These are phyloP conservation scores for Trichoderma sp. DNA, from an alignment of 2,329 filamentous ascomycete genomes.

Conservation along the genomic window DNA sequence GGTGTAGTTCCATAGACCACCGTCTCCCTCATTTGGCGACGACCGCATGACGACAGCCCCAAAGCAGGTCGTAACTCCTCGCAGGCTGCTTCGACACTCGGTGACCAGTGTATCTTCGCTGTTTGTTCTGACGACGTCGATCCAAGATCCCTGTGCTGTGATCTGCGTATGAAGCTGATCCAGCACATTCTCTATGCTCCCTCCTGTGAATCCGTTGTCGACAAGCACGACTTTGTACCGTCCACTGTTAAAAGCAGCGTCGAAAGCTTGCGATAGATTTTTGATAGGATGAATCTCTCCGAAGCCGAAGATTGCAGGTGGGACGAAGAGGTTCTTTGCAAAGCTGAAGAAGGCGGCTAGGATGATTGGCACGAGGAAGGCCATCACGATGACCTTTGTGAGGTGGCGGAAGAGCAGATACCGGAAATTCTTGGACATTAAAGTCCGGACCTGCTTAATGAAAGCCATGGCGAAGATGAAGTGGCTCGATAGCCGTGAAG, in stretches of 20 bases:
- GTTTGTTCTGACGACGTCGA: constrained; percentile 55
- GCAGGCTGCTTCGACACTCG: constrained; percentile 63
- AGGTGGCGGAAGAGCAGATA: constrained; percentile 58
- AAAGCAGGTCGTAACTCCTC: constrained; percentile 71
- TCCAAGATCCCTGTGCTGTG: constrained; percentile 52
- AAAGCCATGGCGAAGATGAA: constrained; percentile 47
- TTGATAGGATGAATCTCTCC: constrained; percentile 62
- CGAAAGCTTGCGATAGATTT: constrained; percentile 64
- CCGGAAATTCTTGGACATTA: constrained; percentile 63
- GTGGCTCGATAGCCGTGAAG: not conserved
- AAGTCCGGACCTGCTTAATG: constrained; percentile 59
- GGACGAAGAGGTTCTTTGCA: constrained; percentile 80
- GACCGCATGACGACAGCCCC: constrained; percentile 73
- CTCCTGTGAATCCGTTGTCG: constrained; percentile 69
- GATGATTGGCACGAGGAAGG: constrained; percentile 60
- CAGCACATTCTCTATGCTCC: constrained; percentile 73
- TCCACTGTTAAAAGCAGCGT: constrained; percentile 53
- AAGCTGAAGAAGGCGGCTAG: constrained; percentile 65
- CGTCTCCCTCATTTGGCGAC: constrained; percentile 69
- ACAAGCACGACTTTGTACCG: constrained; percentile 75
- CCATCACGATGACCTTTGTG: constrained; percentile 54
- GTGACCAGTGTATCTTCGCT: constrained; percentile 59
- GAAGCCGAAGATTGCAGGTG: constrained; percentile 74
- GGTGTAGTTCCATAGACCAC: constrained; percentile 81
- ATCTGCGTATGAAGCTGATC: constrained; percentile 61